Evolutionary conservation across 257 asterid species (phyloP).

Genomic region (Solanum chiquidenum): DNA sequence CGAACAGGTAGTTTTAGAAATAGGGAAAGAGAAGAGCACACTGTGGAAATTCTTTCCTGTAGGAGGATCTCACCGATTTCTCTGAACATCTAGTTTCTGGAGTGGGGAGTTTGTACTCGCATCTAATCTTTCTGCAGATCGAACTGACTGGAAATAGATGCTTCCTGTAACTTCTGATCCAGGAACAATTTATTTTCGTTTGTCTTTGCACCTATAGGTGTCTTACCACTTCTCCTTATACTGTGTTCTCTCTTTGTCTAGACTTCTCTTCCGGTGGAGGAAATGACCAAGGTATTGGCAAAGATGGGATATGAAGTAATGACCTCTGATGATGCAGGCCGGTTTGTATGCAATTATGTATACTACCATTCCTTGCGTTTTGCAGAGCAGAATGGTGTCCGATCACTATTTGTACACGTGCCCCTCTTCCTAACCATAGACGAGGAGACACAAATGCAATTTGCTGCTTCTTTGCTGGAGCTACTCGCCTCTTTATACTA

Average conservation of each 20-base stretch:
- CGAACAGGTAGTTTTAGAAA: not conserved
- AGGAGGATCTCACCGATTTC: not conserved
- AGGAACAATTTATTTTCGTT: not conserved
- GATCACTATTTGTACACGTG: slow-evolving; percentile 81
- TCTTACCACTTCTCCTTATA: not conserved
- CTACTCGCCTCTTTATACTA: slow-evolving; percentile 54
- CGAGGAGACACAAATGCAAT: slow-evolving; percentile 93
- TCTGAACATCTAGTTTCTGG: not conserved
- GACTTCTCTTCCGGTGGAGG: slow-evolving; percentile 70
- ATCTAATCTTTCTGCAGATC: not conserved
- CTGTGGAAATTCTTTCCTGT: not conserved
- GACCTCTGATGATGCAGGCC: slow-evolving; percentile 85
- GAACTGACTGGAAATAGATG: not conserved
- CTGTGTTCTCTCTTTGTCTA: slow-evolving; percentile 5
- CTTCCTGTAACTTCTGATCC: not conserved
- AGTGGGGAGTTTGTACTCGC: not conserved
- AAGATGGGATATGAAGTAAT: slow-evolving; percentile 84
- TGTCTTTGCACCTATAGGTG: not conserved
- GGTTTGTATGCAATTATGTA: slow-evolving; percentile 91
- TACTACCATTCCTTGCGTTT: slow-evolving; percentile 91
- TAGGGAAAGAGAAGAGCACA: not conserved
- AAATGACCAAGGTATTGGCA: slow-evolving; percentile 47
- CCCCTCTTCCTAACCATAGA: slow-evolving; percentile 88
- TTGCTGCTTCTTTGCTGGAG: slow-evolving; percentile 76
- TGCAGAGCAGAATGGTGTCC: slow-evolving; percentile 73